Conservation (phyloP, 2,329 filamentous ascomycete genomes). For the Didymella pinodella region DNA sequence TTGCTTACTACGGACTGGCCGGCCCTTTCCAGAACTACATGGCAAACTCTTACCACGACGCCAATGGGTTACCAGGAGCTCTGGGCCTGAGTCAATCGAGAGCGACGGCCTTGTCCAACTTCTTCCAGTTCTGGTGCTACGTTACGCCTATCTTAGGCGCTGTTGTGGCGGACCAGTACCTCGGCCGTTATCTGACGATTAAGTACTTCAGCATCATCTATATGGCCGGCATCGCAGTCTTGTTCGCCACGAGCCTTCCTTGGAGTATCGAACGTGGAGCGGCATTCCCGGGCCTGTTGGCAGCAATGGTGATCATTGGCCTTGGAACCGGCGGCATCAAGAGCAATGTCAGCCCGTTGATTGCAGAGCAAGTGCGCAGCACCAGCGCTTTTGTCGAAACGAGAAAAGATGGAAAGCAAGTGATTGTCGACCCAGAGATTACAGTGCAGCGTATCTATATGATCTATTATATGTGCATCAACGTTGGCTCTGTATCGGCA, state of each 20-base stretch:
- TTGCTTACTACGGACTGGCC: conserved; percentile 56
- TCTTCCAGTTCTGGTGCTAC: conserved; percentile 61
- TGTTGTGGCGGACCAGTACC: conserved; percentile 70
- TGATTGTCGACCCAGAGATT: conserved; percentile 56
- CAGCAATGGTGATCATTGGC: conserved; percentile 73
- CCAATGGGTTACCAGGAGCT: conserved; percentile 53
- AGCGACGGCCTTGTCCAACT: conserved; percentile 56
- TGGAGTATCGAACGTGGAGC: conserved; percentile 66
- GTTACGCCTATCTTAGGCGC: conserved; percentile 59
- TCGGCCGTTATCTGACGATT: conserved; percentile 75
- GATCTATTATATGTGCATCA: conserved; percentile 77
- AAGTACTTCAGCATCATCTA: conserved; percentile 70
- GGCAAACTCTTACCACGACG: conserved; percentile 51
- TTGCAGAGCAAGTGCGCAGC: conserved; percentile 58
- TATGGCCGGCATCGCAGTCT: conserved; percentile 70
- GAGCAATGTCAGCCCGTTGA: conserved; percentile 70
- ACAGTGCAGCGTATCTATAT: conserved; percentile 59
- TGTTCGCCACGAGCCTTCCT: conserved; percentile 71
- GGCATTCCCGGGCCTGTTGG: conserved; percentile 69
- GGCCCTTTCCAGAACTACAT: conserved; percentile 62
- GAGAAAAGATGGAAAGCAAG: conserved; percentile 49
- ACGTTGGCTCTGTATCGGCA: conserved; percentile 72
- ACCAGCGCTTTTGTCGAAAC: conserved; percentile 53
- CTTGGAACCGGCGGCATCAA: conserved; percentile 83
- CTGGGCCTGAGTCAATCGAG: conserved; percentile 54